A percentile compares a stretch with the other conserved stretches of the same genome.
Evolutionary conservation across 2,329 filamentous ascomycete genomes (phyloP).

Genomic region (Leptodontidium sp.): DNA sequence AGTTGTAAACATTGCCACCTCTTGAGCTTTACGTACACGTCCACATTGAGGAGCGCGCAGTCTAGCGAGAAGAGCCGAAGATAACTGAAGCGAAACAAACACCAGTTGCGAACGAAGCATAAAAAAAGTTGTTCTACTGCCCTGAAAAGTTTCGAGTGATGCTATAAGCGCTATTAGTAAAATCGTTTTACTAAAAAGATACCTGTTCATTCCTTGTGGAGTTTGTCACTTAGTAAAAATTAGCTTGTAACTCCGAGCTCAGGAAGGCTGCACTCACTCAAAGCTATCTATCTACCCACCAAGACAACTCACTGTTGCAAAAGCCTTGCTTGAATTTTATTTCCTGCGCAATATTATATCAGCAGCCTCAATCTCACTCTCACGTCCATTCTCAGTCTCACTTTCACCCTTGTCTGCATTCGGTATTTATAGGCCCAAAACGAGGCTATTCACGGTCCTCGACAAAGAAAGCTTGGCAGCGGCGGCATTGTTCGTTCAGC

Average conservation of each 20-base stretch:
- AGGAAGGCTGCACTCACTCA: too few species aligned
- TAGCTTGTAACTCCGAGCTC: too few species aligned
- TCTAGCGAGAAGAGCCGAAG: too few species aligned
- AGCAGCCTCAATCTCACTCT: conserved; percentile 16
- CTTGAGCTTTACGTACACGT: background rate
- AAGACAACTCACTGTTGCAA: background rate
- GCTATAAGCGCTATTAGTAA: too few species aligned
- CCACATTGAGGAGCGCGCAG: background rate
- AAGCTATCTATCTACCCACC: too few species aligned
- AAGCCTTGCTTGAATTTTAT: background rate
- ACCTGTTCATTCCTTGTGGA: too few species aligned
- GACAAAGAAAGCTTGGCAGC: conserved; percentile 20
- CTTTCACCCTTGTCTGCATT: conserved; percentile 9
- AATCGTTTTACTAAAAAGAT: too few species aligned
- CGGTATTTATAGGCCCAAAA: conserved; percentile 9
- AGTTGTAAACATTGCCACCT: background rate
- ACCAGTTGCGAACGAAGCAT: background rate
- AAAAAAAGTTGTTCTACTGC: background rate
- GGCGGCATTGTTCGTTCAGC: conserved; percentile 10
- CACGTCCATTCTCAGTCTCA: background rate
- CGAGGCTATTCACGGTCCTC: conserved; percentile 1
- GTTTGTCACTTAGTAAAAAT: too few species aligned
- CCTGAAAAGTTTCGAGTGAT: too few species aligned
- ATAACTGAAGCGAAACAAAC: background rate
- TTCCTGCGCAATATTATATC: background rate